Percentiles rank a stretch among this genome's conserved stretches.
phyloP scores from a whole-genome alignment of 257 asterid genomes.

The Osmanthus fragrans region DNA sequence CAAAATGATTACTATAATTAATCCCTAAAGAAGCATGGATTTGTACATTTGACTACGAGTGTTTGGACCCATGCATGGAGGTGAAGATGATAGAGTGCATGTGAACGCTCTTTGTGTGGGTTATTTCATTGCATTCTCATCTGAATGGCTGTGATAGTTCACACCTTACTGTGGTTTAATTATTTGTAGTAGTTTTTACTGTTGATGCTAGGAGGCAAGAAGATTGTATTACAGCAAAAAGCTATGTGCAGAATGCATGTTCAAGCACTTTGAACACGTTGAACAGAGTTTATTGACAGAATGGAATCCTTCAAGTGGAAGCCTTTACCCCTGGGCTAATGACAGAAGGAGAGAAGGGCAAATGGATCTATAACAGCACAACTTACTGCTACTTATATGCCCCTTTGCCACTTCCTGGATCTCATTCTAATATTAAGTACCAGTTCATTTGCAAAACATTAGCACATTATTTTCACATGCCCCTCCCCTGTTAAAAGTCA shows the following conservation, averaged over 20 bases:
- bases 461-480: background rate
- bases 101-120: background rate
- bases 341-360: background rate
- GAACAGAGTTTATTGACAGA: background rate
- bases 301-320: background rate
- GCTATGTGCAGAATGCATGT: background rate
- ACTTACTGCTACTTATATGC: background rate
- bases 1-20: background rate
- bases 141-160: background rate
- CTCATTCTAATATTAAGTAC: background rate
- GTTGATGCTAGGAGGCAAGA: background rate
- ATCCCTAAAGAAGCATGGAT: background rate
- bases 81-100: background rate
- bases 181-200: background rate
- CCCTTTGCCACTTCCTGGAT: background rate
- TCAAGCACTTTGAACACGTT: background rate
- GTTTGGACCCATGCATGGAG: background rate
- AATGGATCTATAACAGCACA: background rate
- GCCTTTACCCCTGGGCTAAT: background rate
- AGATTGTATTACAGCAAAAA: background rate
- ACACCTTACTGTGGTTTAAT: background rate
- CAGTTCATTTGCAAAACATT: no score
- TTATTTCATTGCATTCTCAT: background rate
- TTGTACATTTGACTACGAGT: background rate
- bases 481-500: background rate